These are phyloP conservation scores for Vitis rupestris DNA, from an alignment of 164 flowering plant genomes.

Conservation along the genomic window DNA sequence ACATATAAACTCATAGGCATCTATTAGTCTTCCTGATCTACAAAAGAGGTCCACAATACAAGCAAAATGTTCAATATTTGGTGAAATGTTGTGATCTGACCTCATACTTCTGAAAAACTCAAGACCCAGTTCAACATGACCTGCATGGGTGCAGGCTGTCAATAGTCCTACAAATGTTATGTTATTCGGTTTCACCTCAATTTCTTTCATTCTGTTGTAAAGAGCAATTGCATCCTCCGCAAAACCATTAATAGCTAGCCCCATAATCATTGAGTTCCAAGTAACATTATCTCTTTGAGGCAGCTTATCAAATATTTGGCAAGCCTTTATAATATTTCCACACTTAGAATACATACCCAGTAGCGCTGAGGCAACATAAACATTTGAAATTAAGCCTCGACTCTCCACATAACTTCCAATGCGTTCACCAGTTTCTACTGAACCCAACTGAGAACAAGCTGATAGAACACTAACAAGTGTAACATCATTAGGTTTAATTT, in stretches of 20 bases:
- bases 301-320: constrained; percentile 34
- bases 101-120: constrained; percentile 35
- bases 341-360: constrained; percentile 42
- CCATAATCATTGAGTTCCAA: constrained; percentile 54
- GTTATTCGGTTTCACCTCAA: constrained; percentile 35
- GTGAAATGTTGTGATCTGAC: constrained; percentile 25
- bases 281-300: constrained; percentile 34
- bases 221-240: constrained; percentile 28
- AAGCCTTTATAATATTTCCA: constrained; percentile 43
- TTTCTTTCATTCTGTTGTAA: constrained; percentile 27
- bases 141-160: constrained; percentile 51
- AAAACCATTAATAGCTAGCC: constrained; percentile 42
- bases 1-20: constrained; percentile 38
- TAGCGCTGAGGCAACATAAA: constrained; percentile 35
- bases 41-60: constrained; percentile 53
- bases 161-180: constrained; percentile 47
- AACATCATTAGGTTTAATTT: constrained; percentile 40
- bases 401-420: constrained; percentile 36
- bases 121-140: constrained; percentile 42
- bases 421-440: constrained; percentile 36
- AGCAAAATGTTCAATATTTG: constrained; percentile 45
- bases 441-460: constrained; percentile 49
- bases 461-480: constrained; percentile 44
- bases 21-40: constrained; percentile 35
- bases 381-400: constrained; percentile 25